Evolutionary conservation across 140 eudicot species (phyloP).

Genomic region (Anethum foeniculum): DNA sequence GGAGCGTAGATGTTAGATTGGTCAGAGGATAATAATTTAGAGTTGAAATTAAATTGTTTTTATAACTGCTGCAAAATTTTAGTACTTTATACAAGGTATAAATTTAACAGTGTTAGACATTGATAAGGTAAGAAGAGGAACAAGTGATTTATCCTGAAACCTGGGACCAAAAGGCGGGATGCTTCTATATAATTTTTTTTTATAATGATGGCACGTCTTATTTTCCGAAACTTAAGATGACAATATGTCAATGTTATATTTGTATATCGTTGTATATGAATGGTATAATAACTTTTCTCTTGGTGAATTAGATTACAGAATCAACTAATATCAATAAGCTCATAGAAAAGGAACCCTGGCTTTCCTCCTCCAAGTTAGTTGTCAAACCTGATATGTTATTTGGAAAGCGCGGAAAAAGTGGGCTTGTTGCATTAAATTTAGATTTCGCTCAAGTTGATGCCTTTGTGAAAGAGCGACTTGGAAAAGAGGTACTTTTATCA

Average conservation of each 20-base stretch:
- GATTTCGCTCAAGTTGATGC: constrained; percentile 79
- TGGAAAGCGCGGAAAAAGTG: constrained; percentile 97
- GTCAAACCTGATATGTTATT: constrained; percentile 95
- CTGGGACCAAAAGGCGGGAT: background rate
- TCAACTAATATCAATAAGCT: constrained; percentile 74
- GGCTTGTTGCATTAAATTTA: constrained; percentile 81
- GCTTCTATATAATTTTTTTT: background rate
- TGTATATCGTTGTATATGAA: background rate
- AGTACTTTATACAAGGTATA: background rate
- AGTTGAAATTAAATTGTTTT: background rate
- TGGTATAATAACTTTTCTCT: constrained; percentile 10
- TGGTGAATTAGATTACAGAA: constrained; percentile 62
- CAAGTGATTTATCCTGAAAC: background rate
- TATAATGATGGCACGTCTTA: background rate
- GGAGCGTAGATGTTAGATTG: background rate
- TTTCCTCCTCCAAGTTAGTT: constrained; percentile 70
- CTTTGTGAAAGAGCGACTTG: constrained; percentile 85
- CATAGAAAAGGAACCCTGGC: constrained; percentile 70
- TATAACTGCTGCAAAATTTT: background rate
- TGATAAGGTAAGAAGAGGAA: background rate
- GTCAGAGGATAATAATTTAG: background rate
- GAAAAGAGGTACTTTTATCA: constrained; percentile 59
- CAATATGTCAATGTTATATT: background rate
- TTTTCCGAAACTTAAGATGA: background rate
- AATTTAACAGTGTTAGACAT: background rate